Conservation (phyloP, 257 asterid genomes). For the Eustoma russellianum region DNA sequence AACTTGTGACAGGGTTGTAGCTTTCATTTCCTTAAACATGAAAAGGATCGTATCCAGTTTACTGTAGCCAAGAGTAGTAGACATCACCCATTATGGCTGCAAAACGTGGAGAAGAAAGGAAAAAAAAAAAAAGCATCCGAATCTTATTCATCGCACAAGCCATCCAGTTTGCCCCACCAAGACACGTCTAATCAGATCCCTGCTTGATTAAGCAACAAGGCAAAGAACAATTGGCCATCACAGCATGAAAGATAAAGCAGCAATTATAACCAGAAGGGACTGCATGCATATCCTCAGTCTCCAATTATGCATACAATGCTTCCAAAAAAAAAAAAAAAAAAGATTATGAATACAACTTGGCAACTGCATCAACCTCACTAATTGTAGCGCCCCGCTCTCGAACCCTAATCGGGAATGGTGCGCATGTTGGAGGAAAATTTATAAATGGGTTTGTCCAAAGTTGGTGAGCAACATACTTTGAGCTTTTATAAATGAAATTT, state of each 20-base stretch:
- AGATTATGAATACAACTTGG: neutral
- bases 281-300: too few relatives aligned
- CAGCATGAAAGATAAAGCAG: conserved; percentile 1
- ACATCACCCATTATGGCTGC: conserved; percentile 21
- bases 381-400: too few relatives aligned
- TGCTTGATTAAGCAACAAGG: conserved; percentile 8
- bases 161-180: conserved; percentile 36
- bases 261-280: neutral
- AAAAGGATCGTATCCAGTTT: too few relatives aligned
- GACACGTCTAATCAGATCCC: conserved; percentile 16
- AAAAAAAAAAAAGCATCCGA: neutral
- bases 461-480: too few relatives aligned
- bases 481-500: too few relatives aligned
- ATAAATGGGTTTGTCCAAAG: too few relatives aligned
- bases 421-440: too few relatives aligned
- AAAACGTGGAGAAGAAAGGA: conserved; percentile 8
- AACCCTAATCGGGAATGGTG: too few relatives aligned
- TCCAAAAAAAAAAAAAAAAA: neutral
- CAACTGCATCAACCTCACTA: neutral
- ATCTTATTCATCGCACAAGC: neutral
- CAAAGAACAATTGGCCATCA: neutral
- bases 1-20: too few relatives aligned
- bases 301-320: too few relatives aligned
- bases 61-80: too few relatives aligned
- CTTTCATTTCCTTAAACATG: too few relatives aligned